Evolutionary conservation across 2,329 filamentous ascomycete species (phyloP).

Genomic region (Pseudopyricularia javanii): DNA sequence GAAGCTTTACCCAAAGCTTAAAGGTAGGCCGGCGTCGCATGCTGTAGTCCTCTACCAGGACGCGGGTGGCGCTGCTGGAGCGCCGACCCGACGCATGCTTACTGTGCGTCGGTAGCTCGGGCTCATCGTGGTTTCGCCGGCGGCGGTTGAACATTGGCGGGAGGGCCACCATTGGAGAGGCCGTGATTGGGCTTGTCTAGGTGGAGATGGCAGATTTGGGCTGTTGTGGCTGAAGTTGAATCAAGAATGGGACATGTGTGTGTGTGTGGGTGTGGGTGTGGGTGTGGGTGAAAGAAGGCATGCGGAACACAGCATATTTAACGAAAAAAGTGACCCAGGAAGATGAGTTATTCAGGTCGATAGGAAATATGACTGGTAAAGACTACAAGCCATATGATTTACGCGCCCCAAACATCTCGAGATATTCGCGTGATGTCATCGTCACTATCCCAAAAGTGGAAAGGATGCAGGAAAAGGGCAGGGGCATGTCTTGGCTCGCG

Average conservation of each 20-base stretch:
- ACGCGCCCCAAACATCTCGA: too few species aligned
- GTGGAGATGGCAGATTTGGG: too few species aligned
- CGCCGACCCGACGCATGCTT: not conserved
- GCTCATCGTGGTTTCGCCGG: not conserved
- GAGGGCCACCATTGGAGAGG: not conserved
- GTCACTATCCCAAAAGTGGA: not conserved
- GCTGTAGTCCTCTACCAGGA: not conserved
- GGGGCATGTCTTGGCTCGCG: not conserved
- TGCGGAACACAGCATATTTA: too few species aligned
- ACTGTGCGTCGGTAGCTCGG: not conserved
- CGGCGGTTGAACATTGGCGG: not conserved
- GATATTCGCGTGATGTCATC: too few species aligned
- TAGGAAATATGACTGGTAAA: too few species aligned
- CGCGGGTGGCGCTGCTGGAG: not conserved
- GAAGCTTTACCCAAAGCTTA: constrained; percentile 57
- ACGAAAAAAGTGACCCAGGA: too few species aligned
- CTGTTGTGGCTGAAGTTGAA: too few species aligned
- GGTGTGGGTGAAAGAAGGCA: too few species aligned
- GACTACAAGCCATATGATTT: too few species aligned
- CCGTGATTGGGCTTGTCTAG: not conserved
- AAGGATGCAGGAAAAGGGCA: not conserved
- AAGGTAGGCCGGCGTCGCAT: constrained; percentile 22
- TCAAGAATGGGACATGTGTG: too few species aligned
- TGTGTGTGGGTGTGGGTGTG: too few species aligned
- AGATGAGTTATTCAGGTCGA: too few species aligned